Evolutionary conservation across 257 asterid species (phyloP).

Genomic region (Paraleonurus japonicus): DNA sequence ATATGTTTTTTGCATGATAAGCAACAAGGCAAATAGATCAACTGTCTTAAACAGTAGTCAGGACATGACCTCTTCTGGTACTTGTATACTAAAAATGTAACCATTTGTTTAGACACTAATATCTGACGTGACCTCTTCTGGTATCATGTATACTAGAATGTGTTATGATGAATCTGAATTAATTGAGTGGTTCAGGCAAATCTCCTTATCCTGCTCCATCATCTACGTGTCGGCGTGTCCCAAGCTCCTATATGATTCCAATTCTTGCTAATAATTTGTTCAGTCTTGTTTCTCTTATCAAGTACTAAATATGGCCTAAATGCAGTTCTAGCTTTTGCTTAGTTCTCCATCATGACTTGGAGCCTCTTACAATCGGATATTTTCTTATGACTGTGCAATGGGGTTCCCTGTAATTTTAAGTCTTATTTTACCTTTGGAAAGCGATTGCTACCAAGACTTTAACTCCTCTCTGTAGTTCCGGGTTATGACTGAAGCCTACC

Average conservation of each 20-base stretch:
- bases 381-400: not conserved
- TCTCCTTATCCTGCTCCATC: not conserved
- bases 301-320: not conserved
- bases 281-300: conserved; percentile 6
- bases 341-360: not conserved
- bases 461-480: not conserved
- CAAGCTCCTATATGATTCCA: not conserved
- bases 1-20: not conserved
- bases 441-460: not conserved
- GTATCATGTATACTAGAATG: not conserved
- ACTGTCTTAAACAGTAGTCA: not conserved
- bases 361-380: not conserved
- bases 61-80: too few species aligned
- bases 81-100: too few species aligned
- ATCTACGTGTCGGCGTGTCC: not conserved
- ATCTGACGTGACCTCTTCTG: not conserved
- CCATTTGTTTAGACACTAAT: too few species aligned
- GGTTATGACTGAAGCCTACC: not conserved
- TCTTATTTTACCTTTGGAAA: not conserved
- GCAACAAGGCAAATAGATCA: not conserved
- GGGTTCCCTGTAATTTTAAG: not conserved
- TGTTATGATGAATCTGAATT: not conserved
- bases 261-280: not conserved
- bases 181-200: not conserved
- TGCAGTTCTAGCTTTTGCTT: conserved; percentile 10